phyloP scores from a whole-genome alignment of 306 rosid species.

The Citrullus colocynthis region DNA sequence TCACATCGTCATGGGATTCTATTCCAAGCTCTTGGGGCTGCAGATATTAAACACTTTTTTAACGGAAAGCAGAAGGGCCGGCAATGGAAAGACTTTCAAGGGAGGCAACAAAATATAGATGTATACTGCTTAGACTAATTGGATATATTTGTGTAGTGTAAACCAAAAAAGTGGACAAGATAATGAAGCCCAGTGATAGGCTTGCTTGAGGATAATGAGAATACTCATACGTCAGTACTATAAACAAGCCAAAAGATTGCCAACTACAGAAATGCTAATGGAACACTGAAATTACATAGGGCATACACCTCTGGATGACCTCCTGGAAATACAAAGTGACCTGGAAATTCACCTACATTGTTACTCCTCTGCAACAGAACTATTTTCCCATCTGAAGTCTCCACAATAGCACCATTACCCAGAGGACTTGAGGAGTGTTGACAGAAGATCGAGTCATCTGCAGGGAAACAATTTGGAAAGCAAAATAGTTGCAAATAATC shows the following conservation, averaged over 20 bases:
- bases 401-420: conserved; percentile 89
- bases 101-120: not conserved
- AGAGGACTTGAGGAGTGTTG: conserved; percentile 88
- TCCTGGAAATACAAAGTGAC: conserved; percentile 88
- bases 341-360: conserved; percentile 91
- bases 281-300: not conserved
- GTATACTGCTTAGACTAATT: not conserved
- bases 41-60: conserved; percentile 14
- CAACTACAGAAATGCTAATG: not conserved
- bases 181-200: not conserved
- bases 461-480: conserved; percentile 2
- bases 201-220: not conserved
- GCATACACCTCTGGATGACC: conserved; percentile 98
- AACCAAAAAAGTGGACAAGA: conserved; percentile 4
- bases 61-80: not conserved
- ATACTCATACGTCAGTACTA: not conserved
- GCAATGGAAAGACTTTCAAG: not conserved
- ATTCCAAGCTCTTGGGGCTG: conserved; percentile 84
- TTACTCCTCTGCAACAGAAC: conserved; percentile 68
- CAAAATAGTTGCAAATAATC: conserved; percentile 1
- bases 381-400: conserved; percentile 65
- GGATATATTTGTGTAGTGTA: not conserved
- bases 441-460: conserved; percentile 65
- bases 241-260: not conserved
- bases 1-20: conserved; percentile 29